Evolutionary conservation across 805 yeast genomes (phyloP).

Genomic region (Candida dajiaensis): DNA sequence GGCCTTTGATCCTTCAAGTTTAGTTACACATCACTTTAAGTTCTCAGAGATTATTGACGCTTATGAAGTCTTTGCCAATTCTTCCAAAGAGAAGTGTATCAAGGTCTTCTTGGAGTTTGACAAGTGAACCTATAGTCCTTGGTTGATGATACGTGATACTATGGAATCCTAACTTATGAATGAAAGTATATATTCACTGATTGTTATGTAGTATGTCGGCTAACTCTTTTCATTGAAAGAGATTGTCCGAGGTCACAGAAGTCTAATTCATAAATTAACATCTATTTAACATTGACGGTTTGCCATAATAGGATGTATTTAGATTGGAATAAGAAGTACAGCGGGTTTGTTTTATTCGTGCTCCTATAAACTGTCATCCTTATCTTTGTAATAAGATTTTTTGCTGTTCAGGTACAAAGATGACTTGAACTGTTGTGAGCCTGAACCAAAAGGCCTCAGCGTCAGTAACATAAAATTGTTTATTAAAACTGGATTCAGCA

Average conservation of each 20-base stretch:
- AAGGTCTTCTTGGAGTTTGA: slow-evolving; percentile 30
- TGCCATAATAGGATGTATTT: slow-evolving; percentile 13
- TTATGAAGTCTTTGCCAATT: slow-evolving; percentile 50
- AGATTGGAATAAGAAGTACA: slow-evolving; percentile 15
- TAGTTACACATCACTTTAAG: slow-evolving; percentile 55
- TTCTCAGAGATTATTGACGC: slow-evolving; percentile 52
- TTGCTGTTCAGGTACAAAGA: slow-evolving; percentile 51
- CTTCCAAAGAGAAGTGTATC: slow-evolving; percentile 51
- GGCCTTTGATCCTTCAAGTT: slow-evolving; percentile 38
- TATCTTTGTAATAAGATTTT: slow-evolving; percentile 58
- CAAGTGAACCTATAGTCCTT: not conserved
- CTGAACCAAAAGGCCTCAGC: too few species aligned
- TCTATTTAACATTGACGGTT: too few species aligned
- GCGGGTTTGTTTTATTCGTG: slow-evolving; percentile 18
- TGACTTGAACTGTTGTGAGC: not conserved
- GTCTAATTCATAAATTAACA: too few species aligned
- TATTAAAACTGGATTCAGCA: slow-evolving; percentile 74
- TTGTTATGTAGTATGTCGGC: too few species aligned
- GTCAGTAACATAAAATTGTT: too few species aligned
- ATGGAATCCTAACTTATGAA: too few species aligned
- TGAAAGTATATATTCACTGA: too few species aligned
- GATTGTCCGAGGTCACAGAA: not conserved
- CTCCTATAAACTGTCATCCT: slow-evolving; percentile 33
- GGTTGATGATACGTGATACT: too few species aligned
- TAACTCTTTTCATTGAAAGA: too few species aligned